Percentiles rank a stretch among this genome's conserved stretches.
Conservation (phyloP, 306 rosid genomes). For the Lupinus albus region DNA sequence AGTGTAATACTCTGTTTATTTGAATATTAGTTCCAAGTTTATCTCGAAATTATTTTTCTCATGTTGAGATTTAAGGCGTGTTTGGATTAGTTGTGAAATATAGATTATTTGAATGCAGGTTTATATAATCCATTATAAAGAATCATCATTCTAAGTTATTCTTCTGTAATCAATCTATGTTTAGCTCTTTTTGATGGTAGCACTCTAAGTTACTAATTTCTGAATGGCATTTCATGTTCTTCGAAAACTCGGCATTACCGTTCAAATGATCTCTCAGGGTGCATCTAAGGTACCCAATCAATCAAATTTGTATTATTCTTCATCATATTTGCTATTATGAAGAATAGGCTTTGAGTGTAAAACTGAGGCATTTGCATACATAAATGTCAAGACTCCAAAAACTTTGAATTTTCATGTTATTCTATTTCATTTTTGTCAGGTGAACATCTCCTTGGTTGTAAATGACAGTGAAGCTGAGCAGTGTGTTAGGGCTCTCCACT, state of each 20-base stretch:
- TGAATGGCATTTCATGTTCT: slow-evolving; percentile 79
- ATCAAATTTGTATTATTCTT: slow-evolving; percentile 3
- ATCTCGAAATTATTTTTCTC: background rate
- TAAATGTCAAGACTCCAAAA: background rate
- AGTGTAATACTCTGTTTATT: slow-evolving; percentile 28
- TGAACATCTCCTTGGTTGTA: slow-evolving; percentile 86
- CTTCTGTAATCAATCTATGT: slow-evolving; percentile 8
- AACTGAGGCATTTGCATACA: background rate
- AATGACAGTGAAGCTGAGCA: slow-evolving; percentile 81
- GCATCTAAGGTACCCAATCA: slow-evolving; percentile 77
- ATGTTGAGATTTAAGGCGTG: slow-evolving; percentile 1
- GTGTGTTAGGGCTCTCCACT: slow-evolving; percentile 79
- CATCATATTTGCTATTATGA: background rate
- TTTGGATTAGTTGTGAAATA: too few species aligned
- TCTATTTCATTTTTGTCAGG: slow-evolving; percentile 50
- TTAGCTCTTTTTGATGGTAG: slow-evolving; percentile 28
- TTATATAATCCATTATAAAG: too few species aligned
- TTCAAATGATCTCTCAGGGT: slow-evolving; percentile 97
- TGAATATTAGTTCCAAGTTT: slow-evolving; percentile 21
- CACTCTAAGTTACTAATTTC: slow-evolving; percentile 31
- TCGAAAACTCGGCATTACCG: slow-evolving; percentile 74
- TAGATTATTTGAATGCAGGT: too few species aligned
- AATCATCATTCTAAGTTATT: too few species aligned
- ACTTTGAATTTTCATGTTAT: slow-evolving; percentile 8
- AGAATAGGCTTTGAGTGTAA: background rate